A percentile compares a stretch with the other conserved stretches of the same genome.
Evolutionary conservation across 2,329 filamentous ascomycete genomes (phyloP).

Genomic region (Hortaea werneckii): DNA sequence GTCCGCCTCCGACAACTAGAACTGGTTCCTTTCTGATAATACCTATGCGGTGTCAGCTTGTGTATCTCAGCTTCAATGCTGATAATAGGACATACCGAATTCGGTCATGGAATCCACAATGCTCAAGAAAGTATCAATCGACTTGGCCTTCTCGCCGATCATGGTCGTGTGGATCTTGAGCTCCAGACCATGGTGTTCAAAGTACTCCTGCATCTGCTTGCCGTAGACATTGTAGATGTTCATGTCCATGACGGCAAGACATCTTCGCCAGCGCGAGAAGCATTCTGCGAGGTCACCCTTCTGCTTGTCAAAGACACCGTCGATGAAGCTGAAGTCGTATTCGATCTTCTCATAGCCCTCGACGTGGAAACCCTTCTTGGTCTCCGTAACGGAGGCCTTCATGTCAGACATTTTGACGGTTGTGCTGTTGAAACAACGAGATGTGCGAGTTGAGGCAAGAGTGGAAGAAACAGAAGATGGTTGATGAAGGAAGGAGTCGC

Average conservation of each 20-base stretch:
- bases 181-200: conserved; percentile 51
- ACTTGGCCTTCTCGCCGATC: conserved; percentile 68
- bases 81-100: conserved; percentile 46
- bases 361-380: conserved; percentile 56
- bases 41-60: conserved; percentile 5
- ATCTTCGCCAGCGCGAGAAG: conserved; percentile 55
- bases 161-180: conserved; percentile 61
- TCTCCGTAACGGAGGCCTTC: conserved; percentile 55
- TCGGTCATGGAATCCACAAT: conserved; percentile 67
- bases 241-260: conserved; percentile 58
- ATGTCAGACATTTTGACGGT: conserved; percentile 54
- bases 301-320: conserved; percentile 53
- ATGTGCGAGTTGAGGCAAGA: neutral
- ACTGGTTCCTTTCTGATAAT: conserved; percentile 46
- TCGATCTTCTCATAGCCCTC: conserved; percentile 67
- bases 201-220: conserved; percentile 55
- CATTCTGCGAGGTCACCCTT: conserved; percentile 54
- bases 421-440: conserved; percentile 2
- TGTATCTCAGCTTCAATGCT: neutral
- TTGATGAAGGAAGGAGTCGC: neutral
- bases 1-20: conserved; percentile 55
- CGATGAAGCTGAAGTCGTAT: conserved; percentile 65
- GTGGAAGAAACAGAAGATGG: neutral
- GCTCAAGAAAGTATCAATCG: conserved; percentile 56
- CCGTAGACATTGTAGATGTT: conserved; percentile 64